These are phyloP conservation scores for Gastrolobium villosum DNA, from an alignment of 306 rosid species.

Conservation along the genomic window DNA sequence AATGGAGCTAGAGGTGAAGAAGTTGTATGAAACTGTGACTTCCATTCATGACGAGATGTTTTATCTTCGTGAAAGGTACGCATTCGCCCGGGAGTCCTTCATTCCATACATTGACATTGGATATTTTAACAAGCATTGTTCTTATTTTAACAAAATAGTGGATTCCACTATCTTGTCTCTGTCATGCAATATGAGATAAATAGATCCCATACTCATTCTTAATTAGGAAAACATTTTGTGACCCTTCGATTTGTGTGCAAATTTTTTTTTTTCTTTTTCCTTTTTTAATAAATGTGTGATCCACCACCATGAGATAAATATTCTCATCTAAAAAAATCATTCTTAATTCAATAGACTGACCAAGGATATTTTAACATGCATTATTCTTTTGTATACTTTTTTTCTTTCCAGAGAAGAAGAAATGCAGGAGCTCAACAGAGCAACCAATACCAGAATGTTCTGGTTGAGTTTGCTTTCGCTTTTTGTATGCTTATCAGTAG, in stretches of 20 bases:
- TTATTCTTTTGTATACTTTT: not conserved
- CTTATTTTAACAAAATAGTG: too few species aligned
- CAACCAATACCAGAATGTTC: constrained; percentile 79
- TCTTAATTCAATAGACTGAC: not conserved
- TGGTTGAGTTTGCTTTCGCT: constrained; percentile 86
- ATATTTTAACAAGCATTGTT: constrained; percentile 1
- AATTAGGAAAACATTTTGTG: too few species aligned
- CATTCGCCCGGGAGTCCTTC: constrained; percentile 19
- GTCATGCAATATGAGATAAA: too few species aligned
- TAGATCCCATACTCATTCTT: too few species aligned
- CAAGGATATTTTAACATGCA: not conserved
- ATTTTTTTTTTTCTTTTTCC: too few species aligned
- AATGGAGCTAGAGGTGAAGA: constrained; percentile 89
- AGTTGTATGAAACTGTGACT: constrained; percentile 70
- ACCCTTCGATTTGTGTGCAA: too few species aligned
- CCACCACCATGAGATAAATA: too few species aligned
- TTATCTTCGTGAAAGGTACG: constrained; percentile 84
- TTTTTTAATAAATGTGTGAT: too few species aligned
- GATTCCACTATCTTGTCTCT: too few species aligned
- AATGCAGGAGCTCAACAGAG: constrained; percentile 88
- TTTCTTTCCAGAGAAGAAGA: constrained; percentile 79
- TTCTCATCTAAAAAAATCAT: too few species aligned
- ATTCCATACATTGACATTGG: not conserved
- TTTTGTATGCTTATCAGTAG: constrained; percentile 76
- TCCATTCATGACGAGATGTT: constrained; percentile 91